These are phyloP conservation scores for Aspergillus fijiensis DNA, from an alignment of 2,329 filamentous ascomycete species.

Conservation along the genomic window DNA sequence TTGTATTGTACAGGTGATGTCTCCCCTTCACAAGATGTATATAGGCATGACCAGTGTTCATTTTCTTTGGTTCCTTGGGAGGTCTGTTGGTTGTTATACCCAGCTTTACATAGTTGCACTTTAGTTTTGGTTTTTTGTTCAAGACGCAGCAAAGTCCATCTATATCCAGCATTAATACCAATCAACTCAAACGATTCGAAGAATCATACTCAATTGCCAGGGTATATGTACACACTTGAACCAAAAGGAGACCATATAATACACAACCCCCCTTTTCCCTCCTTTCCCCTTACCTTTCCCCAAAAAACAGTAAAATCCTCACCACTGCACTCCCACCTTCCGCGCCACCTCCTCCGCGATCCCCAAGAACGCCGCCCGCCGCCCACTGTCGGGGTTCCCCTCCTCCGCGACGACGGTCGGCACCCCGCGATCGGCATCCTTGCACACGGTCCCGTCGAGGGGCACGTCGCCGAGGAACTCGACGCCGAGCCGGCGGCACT, in stretches of 20 bases:
- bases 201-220: not conserved
- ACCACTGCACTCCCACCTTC: slow-evolving; percentile 46
- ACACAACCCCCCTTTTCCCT: not conserved
- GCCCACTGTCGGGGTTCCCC: slow-evolving; percentile 57
- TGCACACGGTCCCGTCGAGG: slow-evolving; percentile 79
- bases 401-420: slow-evolving; percentile 90
- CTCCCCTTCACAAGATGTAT: not conserved
- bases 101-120: not conserved
- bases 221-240: not conserved
- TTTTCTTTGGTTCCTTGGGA: not conserved
- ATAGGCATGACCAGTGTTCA: not conserved
- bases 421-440: slow-evolving; percentile 81
- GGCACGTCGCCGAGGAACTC: slow-evolving; percentile 87
- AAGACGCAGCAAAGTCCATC: too few relatives aligned
- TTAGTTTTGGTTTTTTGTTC: too few relatives aligned
- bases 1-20: not conserved
- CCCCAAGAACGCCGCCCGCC: slow-evolving; percentile 68
- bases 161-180: too few relatives aligned
- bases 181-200: too few relatives aligned
- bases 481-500: slow-evolving; percentile 71
- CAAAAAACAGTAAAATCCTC: slow-evolving; percentile 9
- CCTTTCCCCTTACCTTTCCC: not conserved
- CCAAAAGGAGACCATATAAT: slow-evolving; percentile 6
- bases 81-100: not conserved
- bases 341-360: slow-evolving; percentile 60